Base-by-base conservation (phyloP, 352 stramenopile genomes). In the Globisporangium paddicum region DNA sequence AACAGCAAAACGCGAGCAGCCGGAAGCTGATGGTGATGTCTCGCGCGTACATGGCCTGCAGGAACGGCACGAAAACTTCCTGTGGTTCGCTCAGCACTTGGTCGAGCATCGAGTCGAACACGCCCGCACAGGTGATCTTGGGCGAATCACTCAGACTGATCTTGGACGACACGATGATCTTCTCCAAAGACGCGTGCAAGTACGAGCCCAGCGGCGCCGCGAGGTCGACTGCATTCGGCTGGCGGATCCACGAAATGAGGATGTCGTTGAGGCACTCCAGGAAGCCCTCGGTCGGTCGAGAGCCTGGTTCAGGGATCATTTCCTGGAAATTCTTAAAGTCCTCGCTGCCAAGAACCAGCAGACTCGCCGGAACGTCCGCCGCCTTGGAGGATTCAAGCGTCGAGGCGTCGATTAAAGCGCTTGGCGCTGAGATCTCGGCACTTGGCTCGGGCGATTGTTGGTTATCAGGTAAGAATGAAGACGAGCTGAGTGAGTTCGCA, bases 181-280 rank as follows among this genome's bases (percentile, higher is more conserved):
- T 67, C 66, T 93, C 83, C 41, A 93, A 56, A 8, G 79, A 89
- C 0, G 66, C 38, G 38, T 90, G 69, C 19, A 93, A 56, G 50
- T 88, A 93, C 0, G 75, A 73, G 5, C 83, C 83, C 9, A 93
- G 56, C 1, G 74, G 64, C 13, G 68, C 68, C 38, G 81, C 79
- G 10, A 93, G 68, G 48, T 89, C 81, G 9, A 86, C 67, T 1
- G 79, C 79, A 47, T 88, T 93, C 35, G 86, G 71, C 68, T 89
- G 78, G 3, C 81, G 80, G 64, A 87, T 90, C 83, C 83, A 93
- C 30, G 75, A 89, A 63, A 90, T 90, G 19, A 92, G 64, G 65
- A 92, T 87, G 55, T 93, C 82, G 55, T 93, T 93, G 37, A 93
- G 65, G 8, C 76, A 88, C 61, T 91, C 81, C 19, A 93, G 49